Evolutionary conservation across 208 protist species (phyloP), one percentile per base, ranked within the genome.

Genomic region (Pavlovales sp.): DNA sequence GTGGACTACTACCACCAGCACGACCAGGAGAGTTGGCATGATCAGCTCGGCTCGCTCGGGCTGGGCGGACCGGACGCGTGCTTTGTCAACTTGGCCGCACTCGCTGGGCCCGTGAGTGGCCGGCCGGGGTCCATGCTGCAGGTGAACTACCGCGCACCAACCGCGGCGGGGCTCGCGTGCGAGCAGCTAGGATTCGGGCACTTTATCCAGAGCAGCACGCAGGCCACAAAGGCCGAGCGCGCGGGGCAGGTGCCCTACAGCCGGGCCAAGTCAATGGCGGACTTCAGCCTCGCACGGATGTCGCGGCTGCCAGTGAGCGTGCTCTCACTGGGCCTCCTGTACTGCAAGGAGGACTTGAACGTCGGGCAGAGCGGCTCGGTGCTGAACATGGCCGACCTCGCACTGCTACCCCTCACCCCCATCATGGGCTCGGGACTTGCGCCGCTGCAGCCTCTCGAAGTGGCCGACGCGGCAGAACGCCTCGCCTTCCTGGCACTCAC

Each of bases 201-300:
- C 42, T 82, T 14, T 11, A 57, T 82, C 79, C 79, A 82, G 79
- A 47, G 38, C 28, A 44, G 36, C 39, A 82, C 79, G 36, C 79
- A 82, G 79, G 79, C 79, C 18, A n/a, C 36, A 18, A 82, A 82
- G 36, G 79, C 79, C 28, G 79, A 82, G 79, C 79, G 79, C 38
- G 79, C 79, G 39, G 79, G 79, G 39, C 79, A 84, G 79, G 79
- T 84, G 46, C 79, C 79, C 0, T 84, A 84, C 79, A 71, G 42
- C 42, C 79, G 79, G 28, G 20, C 32, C n/a, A 84, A 84, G 39
- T 38, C 79, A 22, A 84, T 84, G 57, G 5, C 14, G 2, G 57
- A 84, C 79, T 84, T 71, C 42, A 26, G 42, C 39, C 46, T 84
- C 42, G 40, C 79, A 44, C 79, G 46, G 42, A 57, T 44, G 79